Evolutionary conservation across 2,329 filamentous ascomycete genomes (phyloP).

Genomic region (Cercospora brassicicola): DNA sequence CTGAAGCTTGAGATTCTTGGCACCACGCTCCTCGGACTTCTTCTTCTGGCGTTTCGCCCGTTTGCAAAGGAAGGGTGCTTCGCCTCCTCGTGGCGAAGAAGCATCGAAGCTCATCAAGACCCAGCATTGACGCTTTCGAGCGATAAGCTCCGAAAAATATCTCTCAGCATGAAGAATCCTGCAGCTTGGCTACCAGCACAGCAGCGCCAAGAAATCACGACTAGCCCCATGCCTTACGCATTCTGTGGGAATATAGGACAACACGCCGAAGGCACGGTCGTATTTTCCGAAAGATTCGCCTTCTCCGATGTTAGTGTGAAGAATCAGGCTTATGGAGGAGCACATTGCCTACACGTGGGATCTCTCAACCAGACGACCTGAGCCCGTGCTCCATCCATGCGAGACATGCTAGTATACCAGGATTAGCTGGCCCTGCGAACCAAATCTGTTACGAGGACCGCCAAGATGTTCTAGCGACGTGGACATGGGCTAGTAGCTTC

Average conservation of each 20-base stretch:
- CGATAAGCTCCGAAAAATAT: background rate
- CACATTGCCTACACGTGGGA: constrained; percentile 4
- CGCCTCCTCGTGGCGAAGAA: background rate
- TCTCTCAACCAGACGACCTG: background rate
- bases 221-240: background rate
- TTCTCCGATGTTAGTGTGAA: constrained; percentile 4
- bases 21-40: background rate
- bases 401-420: constrained; percentile 4
- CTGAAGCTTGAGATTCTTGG: constrained; percentile 11
- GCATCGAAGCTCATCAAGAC: background rate
- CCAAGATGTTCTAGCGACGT: background rate
- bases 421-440: constrained; percentile 5
- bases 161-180: background rate
- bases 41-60: constrained; percentile 9
- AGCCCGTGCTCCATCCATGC: background rate
- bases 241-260: background rate
- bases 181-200: background rate
- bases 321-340: background rate
- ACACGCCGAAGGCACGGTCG: background rate
- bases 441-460: background rate
- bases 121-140: background rate
- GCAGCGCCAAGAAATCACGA: background rate
- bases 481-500: constrained; percentile 7
- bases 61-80: background rate
- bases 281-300: background rate